Evolutionary conservation across 306 rosid genomes (phyloP).

Genomic region (Astragalus membranaceus): DNA sequence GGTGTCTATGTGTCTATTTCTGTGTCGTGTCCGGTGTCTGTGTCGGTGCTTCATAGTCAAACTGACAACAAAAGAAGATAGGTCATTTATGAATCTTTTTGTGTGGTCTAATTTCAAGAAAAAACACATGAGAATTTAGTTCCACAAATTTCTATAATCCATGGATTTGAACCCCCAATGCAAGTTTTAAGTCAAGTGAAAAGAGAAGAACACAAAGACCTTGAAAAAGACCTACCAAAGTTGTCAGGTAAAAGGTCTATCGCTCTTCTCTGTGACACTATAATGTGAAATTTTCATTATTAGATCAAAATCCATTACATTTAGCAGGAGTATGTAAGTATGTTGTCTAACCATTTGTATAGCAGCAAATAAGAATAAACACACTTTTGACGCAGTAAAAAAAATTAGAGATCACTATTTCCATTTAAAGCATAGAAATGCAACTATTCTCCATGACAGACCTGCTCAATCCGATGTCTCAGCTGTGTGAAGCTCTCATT

Average conservation of each 20-base stretch:
- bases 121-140: not conserved
- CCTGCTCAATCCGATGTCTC: conserved; percentile 68
- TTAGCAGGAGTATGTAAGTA: not conserved
- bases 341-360: not conserved
- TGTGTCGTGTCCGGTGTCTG: too few species aligned
- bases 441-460: conserved; percentile 13
- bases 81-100: not conserved
- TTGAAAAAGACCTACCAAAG: not conserved
- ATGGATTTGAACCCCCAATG: not conserved
- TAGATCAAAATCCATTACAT: not conserved
- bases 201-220: not conserved
- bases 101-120: not conserved
- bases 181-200: not conserved
- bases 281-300: not conserved
- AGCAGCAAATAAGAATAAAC: not conserved
- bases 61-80: not conserved
- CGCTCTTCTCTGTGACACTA: not conserved
- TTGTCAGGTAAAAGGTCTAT: not conserved
- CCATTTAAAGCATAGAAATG: not conserved
- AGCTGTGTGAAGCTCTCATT: conserved; percentile 49
- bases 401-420: not conserved
- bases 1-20: too few species aligned
- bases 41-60: too few species aligned
- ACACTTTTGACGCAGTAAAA: not conserved
- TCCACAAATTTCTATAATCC: not conserved